Evolutionary conservation across 148 eudicot genomes (phyloP).

Genomic region (Rhododendron williamsianum): DNA sequence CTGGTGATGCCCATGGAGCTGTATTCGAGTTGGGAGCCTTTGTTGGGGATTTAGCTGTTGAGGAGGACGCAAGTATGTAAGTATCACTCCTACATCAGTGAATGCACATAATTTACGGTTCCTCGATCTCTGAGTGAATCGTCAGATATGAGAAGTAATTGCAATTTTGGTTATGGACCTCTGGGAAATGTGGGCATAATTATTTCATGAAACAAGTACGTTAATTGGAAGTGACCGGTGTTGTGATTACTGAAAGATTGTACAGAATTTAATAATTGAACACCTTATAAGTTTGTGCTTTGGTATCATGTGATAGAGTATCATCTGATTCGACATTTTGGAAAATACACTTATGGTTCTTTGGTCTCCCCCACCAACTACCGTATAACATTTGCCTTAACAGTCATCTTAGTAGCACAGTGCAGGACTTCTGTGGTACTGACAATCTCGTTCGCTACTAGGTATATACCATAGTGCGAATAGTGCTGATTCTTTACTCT

Average conservation of each 20-base stretch:
- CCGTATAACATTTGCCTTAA: background rate
- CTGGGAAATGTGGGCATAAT: background rate
- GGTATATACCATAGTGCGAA: background rate
- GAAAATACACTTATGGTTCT: background rate
- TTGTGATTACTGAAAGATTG: background rate
- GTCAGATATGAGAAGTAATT: background rate
- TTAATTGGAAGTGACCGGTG: background rate
- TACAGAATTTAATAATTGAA: background rate
- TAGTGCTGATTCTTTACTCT: background rate
- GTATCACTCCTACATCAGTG: background rate
- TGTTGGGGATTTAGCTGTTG: slow-evolving; percentile 75
- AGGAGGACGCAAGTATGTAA: slow-evolving; percentile 65
- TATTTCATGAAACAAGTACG: background rate
- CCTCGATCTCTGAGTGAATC: background rate
- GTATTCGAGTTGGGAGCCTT: slow-evolving; percentile 70
- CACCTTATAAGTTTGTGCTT: background rate
- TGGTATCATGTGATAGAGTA: background rate
- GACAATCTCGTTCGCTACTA: background rate
- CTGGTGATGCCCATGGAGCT: slow-evolving; percentile 30
- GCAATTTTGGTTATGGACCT: background rate
- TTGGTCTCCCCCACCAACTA: background rate
- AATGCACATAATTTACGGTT: background rate
- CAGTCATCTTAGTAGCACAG: background rate
- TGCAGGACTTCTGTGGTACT: background rate
- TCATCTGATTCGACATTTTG: background rate